Evolutionary conservation across 805 yeast genomes (phyloP), one percentile per base, ranked within the genome.

Genomic region (Candida khao-thaluensis): DNA sequence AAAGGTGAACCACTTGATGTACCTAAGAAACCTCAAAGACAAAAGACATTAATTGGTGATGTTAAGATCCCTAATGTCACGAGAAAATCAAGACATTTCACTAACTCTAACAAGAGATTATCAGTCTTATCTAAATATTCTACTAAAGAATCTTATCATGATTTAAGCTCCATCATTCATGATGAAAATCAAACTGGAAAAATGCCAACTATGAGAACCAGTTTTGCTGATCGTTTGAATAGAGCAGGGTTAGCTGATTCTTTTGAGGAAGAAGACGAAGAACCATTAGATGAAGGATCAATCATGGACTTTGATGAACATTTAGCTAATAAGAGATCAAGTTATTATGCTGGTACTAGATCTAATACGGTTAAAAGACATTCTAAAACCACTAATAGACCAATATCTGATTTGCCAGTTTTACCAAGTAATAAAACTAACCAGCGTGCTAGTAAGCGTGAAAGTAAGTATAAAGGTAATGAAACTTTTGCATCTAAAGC

Each of bases 121-220:
- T 80, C 87, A 22, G 84, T 84, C n/a, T 58, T 84, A 29, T 81
- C 89, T 0, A 65, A 82, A 59, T 81, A 81, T 50, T 82, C 90
- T 1, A 78, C 89, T 2, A 79, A 74, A 45, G 77, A 73, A 32
- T 80, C 87, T 0, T 81, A 74, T 48, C 74, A 73, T 27, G 81
- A 83, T 52, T 66, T 82, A 52, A 75, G 74, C 43, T 57, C 65
- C 2, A 55, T 67, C 31, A 51, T 54, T 16, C 57, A 59, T 33
- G 52, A 50, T 21, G 52, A 57, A 20, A 54, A 53, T 8, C 34
- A 26, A 4, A 21, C 23, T 6, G 29, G 30, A 9, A 39, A 33
- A 9, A 44, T 56, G 49, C 57, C 59, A 10, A 37, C 47, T 5
- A 49, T 68, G 50, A 59, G 69, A 45, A 66, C 74, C 9, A 65